A percentile compares a stretch with the other conserved stretches of the same genome.
These are phyloP conservation scores for Penicillium salamii DNA, from an alignment of 495 filamentous ascomycete species.

Conservation along the genomic window DNA sequence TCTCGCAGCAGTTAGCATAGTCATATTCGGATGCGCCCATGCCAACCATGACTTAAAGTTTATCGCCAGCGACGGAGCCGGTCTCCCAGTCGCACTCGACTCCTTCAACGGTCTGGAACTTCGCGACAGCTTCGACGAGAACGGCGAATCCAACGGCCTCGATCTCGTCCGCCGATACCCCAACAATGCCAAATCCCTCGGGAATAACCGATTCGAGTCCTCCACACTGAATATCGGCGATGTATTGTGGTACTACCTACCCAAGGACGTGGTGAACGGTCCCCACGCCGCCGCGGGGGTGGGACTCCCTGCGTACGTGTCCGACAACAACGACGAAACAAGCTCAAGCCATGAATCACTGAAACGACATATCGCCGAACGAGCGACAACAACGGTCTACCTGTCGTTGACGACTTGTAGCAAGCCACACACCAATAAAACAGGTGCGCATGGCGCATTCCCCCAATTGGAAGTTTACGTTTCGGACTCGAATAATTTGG, in stretches of 20 bases:
- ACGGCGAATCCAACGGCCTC: conserved; percentile 45
- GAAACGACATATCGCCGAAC: conserved; percentile 22
- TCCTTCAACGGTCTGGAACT: conserved; percentile 37
- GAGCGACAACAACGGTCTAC: conserved; percentile 54
- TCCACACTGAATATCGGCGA: conserved; percentile 57
- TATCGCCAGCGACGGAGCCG: conserved; percentile 22
- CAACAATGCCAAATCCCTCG: conserved; percentile 44
- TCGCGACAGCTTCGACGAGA: conserved; percentile 23
- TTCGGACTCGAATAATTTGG: conserved; percentile 62
- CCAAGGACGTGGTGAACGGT: conserved; percentile 39
- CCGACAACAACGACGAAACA: conserved; percentile 1
- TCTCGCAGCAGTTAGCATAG: conserved; percentile 58
- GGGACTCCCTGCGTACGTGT: conserved; percentile 40
- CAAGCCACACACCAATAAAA: conserved; percentile 57
- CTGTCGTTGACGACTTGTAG: conserved; percentile 79
- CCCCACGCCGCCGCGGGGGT: conserved; percentile 21
- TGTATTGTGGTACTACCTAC: conserved; percentile 56
- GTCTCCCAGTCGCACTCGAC: conserved; percentile 27
- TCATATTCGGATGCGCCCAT: conserved; percentile 58
- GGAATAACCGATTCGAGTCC: conserved; percentile 59
- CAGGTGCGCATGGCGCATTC: conserved; percentile 29
- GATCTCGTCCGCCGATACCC: conserved; percentile 62
- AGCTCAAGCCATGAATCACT: conserved; percentile 18
- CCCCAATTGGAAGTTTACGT: conserved; percentile 79
- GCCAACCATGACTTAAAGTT: conserved; percentile 38